Conservation (phyloP, 768 basidiomycete species). For the Pisolithus orientalis region DNA sequence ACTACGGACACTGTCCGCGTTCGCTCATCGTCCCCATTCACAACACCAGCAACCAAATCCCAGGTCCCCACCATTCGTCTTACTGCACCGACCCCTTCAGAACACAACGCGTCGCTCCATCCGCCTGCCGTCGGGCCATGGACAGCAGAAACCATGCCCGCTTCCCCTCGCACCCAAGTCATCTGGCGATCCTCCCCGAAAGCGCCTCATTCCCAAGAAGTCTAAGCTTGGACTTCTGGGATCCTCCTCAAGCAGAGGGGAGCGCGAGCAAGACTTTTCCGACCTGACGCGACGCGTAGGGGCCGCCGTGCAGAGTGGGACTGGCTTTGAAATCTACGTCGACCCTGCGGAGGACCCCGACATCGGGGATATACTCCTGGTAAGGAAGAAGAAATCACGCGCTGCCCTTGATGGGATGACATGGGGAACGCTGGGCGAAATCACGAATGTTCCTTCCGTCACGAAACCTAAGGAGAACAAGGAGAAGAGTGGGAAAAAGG, state of each 20-base stretch:
- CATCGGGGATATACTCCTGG: slow-evolving; percentile 61
- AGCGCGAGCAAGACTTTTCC: slow-evolving; percentile 43
- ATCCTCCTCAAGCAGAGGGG: slow-evolving; percentile 19
- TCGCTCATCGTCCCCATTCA: slow-evolving; percentile 21
- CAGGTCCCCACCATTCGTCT: slow-evolving; percentile 61
- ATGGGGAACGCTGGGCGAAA: slow-evolving; percentile 54
- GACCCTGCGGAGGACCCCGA: slow-evolving; percentile 62
- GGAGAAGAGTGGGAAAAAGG: slow-evolving; percentile 33
- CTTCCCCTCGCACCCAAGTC: slow-evolving; percentile 26
- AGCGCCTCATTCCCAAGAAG: slow-evolving; percentile 67
- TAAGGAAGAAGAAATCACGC: slow-evolving; percentile 73
- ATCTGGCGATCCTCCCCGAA: slow-evolving; percentile 24
- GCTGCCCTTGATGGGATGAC: slow-evolving; percentile 50
- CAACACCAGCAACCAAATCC: slow-evolving; percentile 23
- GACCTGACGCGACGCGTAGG: slow-evolving; percentile 54
- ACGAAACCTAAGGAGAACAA: slow-evolving; percentile 18
- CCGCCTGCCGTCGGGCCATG: slow-evolving; percentile 21
- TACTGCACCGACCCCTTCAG: slow-evolving; percentile 60
- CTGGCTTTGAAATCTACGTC: slow-evolving; percentile 55
- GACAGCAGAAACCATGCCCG: slow-evolving; percentile 8
- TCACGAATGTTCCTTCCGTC: slow-evolving; percentile 46
- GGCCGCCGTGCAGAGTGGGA: not conserved
- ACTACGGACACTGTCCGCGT: slow-evolving; percentile 19
- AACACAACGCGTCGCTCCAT: slow-evolving; percentile 32
- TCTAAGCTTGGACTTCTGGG: slow-evolving; percentile 52